phyloP scores from a whole-genome alignment of 805 yeast species.

The Candida loeiensis region DNA sequence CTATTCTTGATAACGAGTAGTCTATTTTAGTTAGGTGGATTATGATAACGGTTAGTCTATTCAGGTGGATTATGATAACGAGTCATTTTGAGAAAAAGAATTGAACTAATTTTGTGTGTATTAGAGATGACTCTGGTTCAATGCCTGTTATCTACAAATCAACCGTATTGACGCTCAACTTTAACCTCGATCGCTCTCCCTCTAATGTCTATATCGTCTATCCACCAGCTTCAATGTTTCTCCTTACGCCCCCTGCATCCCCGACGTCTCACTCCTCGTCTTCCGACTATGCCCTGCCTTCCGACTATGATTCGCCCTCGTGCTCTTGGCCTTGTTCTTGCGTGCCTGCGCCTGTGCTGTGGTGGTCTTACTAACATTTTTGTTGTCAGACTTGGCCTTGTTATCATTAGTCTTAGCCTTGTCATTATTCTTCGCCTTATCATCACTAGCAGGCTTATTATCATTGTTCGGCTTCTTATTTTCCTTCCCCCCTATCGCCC shows the following conservation, averaged over 20 bases:
- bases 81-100: too few relatives aligned
- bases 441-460: constrained; percentile 17
- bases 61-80: too few relatives aligned
- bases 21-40: too few relatives aligned
- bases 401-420: not conserved
- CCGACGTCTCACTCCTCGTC: constrained; percentile 26
- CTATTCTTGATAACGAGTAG: not conserved
- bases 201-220: not conserved
- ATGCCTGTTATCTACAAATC: not conserved
- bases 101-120: too few relatives aligned
- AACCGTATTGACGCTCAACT: not conserved
- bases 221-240: not conserved
- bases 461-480: constrained; percentile 61
- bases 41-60: too few relatives aligned
- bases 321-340: constrained; percentile 55
- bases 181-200: not conserved
- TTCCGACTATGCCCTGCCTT: constrained; percentile 61
- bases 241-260: constrained; percentile 18
- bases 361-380: not conserved
- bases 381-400: not conserved
- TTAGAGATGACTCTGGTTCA: not conserved
- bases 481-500: constrained; percentile 37
- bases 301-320: constrained; percentile 62
- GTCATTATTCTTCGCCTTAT: not conserved
- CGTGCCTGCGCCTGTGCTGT: constrained; percentile 13